These are phyloP conservation scores for Wickerhamiella parazyma DNA, from an alignment of 805 yeast species.

Conservation along the genomic window DNA sequence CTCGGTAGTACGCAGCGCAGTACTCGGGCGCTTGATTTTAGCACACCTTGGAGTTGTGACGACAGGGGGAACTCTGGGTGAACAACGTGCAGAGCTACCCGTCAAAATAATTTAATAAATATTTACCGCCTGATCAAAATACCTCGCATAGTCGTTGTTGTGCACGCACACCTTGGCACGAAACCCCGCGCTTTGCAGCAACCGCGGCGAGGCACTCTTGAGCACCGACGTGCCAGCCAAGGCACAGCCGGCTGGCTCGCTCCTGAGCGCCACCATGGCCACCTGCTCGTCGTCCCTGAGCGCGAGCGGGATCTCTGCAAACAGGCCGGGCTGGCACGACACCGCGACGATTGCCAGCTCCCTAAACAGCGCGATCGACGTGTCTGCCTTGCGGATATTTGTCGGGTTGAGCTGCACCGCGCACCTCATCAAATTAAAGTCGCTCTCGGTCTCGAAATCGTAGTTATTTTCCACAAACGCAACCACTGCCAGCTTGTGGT, in stretches of 20 bases:
- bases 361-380: neutral
- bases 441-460: neutral
- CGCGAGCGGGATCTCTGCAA: neutral
- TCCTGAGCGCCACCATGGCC: neutral
- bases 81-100: too few species aligned
- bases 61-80: too few species aligned
- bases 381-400: neutral
- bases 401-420: constrained; percentile 7
- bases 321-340: neutral
- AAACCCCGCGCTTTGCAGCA: neutral
- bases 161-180: neutral
- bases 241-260: neutral
- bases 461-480: constrained; percentile 5
- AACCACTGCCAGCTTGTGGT: constrained; percentile 3
- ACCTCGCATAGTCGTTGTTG: neutral
- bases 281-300: neutral
- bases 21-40: too few species aligned
- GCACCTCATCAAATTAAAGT: constrained; percentile 1
- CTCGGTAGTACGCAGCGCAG: too few species aligned
- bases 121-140: neutral
- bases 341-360: neutral
- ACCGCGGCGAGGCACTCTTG: neutral
- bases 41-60: too few species aligned
- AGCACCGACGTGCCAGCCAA: neutral
- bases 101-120: too few species aligned